These are phyloP conservation scores for Fusarium continuum DNA, from an alignment of 2,329 filamentous ascomycete genomes.

Conservation along the genomic window DNA sequence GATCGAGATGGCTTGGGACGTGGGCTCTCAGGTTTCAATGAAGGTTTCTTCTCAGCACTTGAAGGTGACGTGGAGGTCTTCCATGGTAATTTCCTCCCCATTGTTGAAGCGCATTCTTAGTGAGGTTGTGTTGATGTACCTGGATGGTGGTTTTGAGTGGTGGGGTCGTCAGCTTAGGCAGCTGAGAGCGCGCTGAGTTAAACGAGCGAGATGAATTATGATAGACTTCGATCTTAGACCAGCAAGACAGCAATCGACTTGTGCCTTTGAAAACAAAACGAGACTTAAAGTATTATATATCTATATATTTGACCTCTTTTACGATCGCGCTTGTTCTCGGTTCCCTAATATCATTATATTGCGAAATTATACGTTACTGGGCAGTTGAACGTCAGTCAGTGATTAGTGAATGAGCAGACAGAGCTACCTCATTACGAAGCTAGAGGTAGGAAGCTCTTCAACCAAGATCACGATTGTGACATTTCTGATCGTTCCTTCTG, in stretches of 20 bases:
- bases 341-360: no score
- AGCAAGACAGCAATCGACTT: background rate
- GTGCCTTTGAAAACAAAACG: no score
- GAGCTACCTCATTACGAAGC: no score
- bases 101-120: slow-evolving; percentile 40
- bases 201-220: background rate
- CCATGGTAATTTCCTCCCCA: slow-evolving; percentile 65
- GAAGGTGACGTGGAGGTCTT: slow-evolving; percentile 46
- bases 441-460: no score
- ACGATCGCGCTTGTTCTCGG: no score
- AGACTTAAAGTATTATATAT: no score
- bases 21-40: slow-evolving; percentile 17
- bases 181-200: background rate
- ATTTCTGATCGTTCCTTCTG: no score
- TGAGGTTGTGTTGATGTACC: background rate
- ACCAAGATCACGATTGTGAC: no score
- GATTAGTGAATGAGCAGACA: no score
- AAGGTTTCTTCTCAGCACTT: slow-evolving; percentile 5
- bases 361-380: no score
- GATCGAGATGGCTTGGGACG: background rate
- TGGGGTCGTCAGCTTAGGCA: slow-evolving; percentile 16
- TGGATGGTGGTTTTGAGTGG: slow-evolving; percentile 5
- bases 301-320: no score
- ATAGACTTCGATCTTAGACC: background rate
- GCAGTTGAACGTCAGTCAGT: no score